These are phyloP conservation scores for Aphelidium insulamus DNA, from an alignment of 371 early-diverging fungal genomes.

Conservation along the genomic window DNA sequence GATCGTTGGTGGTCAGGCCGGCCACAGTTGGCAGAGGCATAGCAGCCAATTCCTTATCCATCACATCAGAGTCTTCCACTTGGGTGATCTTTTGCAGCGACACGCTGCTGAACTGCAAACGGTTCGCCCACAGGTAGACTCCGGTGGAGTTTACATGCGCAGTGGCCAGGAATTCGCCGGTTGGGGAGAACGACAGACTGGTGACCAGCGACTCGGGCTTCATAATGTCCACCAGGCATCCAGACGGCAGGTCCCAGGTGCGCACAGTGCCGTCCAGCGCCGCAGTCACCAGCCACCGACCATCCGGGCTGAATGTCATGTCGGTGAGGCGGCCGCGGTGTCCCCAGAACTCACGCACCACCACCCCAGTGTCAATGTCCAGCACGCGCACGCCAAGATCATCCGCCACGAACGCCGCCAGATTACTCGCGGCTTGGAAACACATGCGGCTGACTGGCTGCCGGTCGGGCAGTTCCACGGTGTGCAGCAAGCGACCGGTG, in stretches of 20 bases:
- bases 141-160: constrained; percentile 76
- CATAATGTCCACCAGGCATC: constrained; percentile 66
- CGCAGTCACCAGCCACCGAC: constrained; percentile 68
- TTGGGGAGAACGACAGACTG: constrained; percentile 64
- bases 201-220: constrained; percentile 48
- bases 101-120: constrained; percentile 41
- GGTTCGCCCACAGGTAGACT: constrained; percentile 76
- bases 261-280: constrained; percentile 66
- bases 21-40: constrained; percentile 25
- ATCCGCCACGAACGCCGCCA: constrained; percentile 61
- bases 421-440: constrained; percentile 42
- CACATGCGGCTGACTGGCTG: constrained; percentile 36
- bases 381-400: constrained; percentile 63
- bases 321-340: constrained; percentile 70
- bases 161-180: constrained; percentile 75
- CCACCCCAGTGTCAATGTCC: constrained; percentile 50
- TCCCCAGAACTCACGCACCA: constrained; percentile 73
- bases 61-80: too few relatives aligned
- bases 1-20: constrained; percentile 14
- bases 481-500: constrained; percentile 26
- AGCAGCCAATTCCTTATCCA: constrained; percentile 24
- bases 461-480: constrained; percentile 42
- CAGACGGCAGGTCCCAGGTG: constrained; percentile 87
- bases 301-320: constrained; percentile 71
- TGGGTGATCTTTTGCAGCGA: constrained; percentile 34